Percentiles rank a stretch among this genome's conserved stretches.
Conservation (phyloP, 169 alveolate species). For the Eimeria acervulina region DNA sequence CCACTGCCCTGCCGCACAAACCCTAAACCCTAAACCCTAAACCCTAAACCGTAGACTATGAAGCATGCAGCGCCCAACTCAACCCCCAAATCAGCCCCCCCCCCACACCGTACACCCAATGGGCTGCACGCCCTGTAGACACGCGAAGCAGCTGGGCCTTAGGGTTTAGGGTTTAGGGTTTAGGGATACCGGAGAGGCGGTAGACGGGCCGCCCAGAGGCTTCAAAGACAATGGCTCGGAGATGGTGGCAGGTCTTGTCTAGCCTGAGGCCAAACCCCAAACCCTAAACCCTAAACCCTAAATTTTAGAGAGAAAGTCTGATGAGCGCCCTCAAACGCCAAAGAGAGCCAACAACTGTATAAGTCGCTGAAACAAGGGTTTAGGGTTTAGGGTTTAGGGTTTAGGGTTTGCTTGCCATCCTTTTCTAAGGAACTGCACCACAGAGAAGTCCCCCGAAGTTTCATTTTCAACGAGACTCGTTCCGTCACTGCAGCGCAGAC, state of each 20-base stretch:
- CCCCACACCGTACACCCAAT: no score
- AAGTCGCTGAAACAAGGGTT: neutral
- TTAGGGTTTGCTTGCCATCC: constrained; percentile 84
- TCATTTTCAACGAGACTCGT: constrained; percentile 88
- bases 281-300: constrained; percentile 32
- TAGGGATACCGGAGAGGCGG: constrained; percentile 68
- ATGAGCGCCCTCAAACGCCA: neutral
- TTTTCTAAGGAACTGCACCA: constrained; percentile 90
- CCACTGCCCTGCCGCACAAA: constrained; percentile 68
- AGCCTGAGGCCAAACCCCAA: constrained; percentile 7
- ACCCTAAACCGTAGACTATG: neutral
- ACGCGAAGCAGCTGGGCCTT: neutral
- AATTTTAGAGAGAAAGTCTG: neutral
- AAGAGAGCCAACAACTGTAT: neutral
- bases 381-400: constrained; percentile 83
- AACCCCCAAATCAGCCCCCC: neutral
- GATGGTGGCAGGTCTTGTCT: constrained; percentile 69
- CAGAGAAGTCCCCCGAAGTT: constrained; percentile 91
- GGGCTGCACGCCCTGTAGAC: neutral
- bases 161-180: neutral
- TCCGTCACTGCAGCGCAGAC: constrained; percentile 86
- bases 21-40: constrained; percentile 1
- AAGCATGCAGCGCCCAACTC: neutral
- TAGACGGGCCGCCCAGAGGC: constrained; percentile 72
- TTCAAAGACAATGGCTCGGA: constrained; percentile 68